Percentiles rank a stretch among this genome's conserved stretches.
These are phyloP conservation scores for Cicer cuneatum DNA, from an alignment of 306 rosid genomes.

Conservation along the genomic window DNA sequence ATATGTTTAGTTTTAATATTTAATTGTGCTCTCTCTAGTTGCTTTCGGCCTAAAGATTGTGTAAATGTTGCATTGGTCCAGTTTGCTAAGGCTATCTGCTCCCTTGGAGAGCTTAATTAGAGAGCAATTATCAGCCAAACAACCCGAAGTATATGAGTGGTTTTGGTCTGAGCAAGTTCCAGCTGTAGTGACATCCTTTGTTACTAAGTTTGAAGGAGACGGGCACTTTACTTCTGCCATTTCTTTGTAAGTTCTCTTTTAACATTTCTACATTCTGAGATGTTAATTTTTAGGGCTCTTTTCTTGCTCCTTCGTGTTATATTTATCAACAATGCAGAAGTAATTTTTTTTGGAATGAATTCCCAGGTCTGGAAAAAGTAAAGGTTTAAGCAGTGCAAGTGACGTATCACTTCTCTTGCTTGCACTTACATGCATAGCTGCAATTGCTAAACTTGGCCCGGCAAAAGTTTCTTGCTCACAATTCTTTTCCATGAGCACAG, in stretches of 20 bases:
- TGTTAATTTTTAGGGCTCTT: slow-evolving; percentile 35
- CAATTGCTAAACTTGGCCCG: slow-evolving; percentile 82
- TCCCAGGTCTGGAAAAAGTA: slow-evolving; percentile 70
- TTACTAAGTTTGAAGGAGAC: slow-evolving; percentile 70
- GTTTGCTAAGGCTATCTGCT: slow-evolving; percentile 84
- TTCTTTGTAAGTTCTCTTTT: slow-evolving; percentile 64
- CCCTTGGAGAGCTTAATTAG: slow-evolving; percentile 81
- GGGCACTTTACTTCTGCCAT: slow-evolving; percentile 70
- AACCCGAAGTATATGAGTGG: slow-evolving; percentile 88
- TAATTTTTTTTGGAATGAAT: slow-evolving; percentile 49
- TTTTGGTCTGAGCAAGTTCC: slow-evolving; percentile 94
- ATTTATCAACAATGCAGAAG: slow-evolving; percentile 40
- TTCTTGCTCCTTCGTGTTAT: slow-evolving; percentile 31
- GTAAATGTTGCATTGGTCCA: slow-evolving; percentile 56
- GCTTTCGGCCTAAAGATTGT: slow-evolving; percentile 40
- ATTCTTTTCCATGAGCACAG: slow-evolving; percentile 75
- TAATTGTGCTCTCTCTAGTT: slow-evolving; percentile 31
- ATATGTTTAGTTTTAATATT: slow-evolving; percentile 38
- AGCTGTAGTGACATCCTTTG: slow-evolving; percentile 70
- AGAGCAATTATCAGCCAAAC: slow-evolving; percentile 80
- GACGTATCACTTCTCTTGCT: slow-evolving; percentile 79
- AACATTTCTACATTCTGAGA: slow-evolving; percentile 36
- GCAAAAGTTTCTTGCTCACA: slow-evolving; percentile 89
- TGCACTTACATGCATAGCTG: slow-evolving; percentile 84
- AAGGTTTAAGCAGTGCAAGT: slow-evolving; percentile 57